Evolutionary conservation across 2,329 filamentous ascomycete species (phyloP), one percentile per base, ranked within the genome.

Genomic region (Coleophoma crateriformis): DNA sequence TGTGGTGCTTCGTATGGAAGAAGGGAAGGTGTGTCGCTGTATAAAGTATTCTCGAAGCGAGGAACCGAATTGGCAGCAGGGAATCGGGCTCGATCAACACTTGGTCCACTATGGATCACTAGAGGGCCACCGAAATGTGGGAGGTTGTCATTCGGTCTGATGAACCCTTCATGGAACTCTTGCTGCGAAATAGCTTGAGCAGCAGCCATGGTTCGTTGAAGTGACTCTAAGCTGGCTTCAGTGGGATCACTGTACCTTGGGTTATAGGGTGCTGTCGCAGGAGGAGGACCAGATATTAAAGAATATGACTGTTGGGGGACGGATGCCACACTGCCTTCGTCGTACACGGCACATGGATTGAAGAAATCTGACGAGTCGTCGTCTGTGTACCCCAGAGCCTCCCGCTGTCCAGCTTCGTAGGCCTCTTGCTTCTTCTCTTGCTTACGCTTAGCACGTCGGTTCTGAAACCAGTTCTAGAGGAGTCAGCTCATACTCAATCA

Each of bases 401-500:
- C 58, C 43, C 57, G 57, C 48, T 71, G 69, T 19, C 67, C 68
- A 19, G 72, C 72, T 55, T 78, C 73, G 53, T 74, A 72, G 48
- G 74, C 74, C 50, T 73, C 70, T 41, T 74, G 69, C 54, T 81
- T 82, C 60, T 74, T 77, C 63, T 83, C 78, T 61, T 84, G 81
- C 74, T 64, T 65, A 35, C 62, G 49, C 48, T 65, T 65, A 12
- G 82, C 81, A 46, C 82, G 74, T 51, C 82, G 72, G 61, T 85
- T 85, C 58, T 85, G 82, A 60, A 85, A 85, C 82, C 82, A 85
- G 61, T 85, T 85, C 81, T 85, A 47, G 33, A 34, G 7, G 15
- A 15, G 22, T 64, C 73, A 60, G 72, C 66, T 43, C 50, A 40
- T 12, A 19, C 15, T 44, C 17, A n/a, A 22, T 44, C 14, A n/a